A percentile compares a stretch with the other conserved stretches of the same genome.
phyloP scores from a whole-genome alignment of 148 eudicot genomes.

The Camellia lanceoleosa region DNA sequence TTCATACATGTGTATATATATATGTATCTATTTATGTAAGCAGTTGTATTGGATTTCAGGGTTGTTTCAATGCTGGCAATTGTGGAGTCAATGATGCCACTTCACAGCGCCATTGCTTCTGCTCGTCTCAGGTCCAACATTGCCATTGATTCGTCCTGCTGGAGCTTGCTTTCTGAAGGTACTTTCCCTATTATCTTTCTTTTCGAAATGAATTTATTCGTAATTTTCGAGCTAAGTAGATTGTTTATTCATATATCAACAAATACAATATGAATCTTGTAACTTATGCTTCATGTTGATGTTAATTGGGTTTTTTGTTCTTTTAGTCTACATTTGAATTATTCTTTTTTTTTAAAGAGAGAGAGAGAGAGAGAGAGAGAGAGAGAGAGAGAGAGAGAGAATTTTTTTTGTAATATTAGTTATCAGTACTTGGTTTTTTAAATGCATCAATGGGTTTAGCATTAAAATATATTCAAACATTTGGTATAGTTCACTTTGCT shows the following conservation, averaged over 20 bases:
- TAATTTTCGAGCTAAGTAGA: neutral
- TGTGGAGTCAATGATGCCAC: conserved; percentile 61
- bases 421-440: no score
- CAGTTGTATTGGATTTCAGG: conserved; percentile 4
- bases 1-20: neutral
- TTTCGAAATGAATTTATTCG: neutral
- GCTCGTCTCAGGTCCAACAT: conserved; percentile 58
- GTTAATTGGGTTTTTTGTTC: neutral
- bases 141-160: conserved; percentile 53
- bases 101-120: conserved; percentile 61
- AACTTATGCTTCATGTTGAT: neutral
- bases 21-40: neutral
- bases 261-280: neutral
- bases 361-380: no score
- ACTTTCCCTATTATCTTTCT: neutral
- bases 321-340: neutral
- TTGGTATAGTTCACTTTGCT: no score
- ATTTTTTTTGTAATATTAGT: no score
- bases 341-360: no score
- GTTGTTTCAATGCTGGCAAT: conserved; percentile 17
- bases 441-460: no score
- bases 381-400: no score
- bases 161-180: conserved; percentile 72
- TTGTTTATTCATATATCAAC: neutral
- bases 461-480: no score